Evolutionary conservation across 305 asterid species (phyloP).

Genomic region (Fraxinus sp.): DNA sequence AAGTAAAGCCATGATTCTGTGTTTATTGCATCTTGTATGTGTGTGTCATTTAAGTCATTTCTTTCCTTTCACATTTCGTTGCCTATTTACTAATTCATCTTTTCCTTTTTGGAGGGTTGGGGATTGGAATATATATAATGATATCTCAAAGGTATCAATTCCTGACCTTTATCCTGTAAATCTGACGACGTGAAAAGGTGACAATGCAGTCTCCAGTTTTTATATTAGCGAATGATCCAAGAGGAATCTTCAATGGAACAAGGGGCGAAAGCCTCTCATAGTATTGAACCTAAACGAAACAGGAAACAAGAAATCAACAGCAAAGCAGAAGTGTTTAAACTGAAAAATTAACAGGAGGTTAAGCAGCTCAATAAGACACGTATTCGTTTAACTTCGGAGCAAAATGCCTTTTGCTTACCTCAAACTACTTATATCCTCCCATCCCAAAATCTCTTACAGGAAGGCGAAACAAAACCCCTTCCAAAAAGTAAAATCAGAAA

Average conservation of each 20-base stretch:
- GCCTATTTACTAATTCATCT: background rate
- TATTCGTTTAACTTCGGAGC: background rate
- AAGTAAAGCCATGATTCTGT: background rate
- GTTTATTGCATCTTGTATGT: background rate
- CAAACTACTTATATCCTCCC: background rate
- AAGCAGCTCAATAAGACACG: background rate
- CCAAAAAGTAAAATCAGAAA: slow-evolving; percentile 1
- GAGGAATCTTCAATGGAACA: slow-evolving; percentile 64
- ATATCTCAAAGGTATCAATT: slow-evolving; percentile 5
- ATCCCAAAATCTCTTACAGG: background rate
- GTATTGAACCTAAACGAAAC: slow-evolving; percentile 57
- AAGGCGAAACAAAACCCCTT: background rate
- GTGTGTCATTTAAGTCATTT: slow-evolving; percentile 4
- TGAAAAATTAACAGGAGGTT: background rate
- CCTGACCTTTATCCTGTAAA: slow-evolving; percentile 74
- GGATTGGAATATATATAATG: background rate
- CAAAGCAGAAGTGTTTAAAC: background rate
- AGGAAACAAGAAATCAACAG: slow-evolving; percentile 3
- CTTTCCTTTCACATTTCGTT: background rate
- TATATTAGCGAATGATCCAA: slow-evolving; percentile 69
- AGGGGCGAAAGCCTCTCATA: slow-evolving; percentile 98
- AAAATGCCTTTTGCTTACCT: background rate
- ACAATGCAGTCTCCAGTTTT: slow-evolving; percentile 88
- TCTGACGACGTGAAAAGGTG: slow-evolving; percentile 73
- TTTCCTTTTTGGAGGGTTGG: background rate